Evolutionary conservation across 2,329 filamentous ascomycete genomes (phyloP).

Genomic region (Botrytis hyacinthi): DNA sequence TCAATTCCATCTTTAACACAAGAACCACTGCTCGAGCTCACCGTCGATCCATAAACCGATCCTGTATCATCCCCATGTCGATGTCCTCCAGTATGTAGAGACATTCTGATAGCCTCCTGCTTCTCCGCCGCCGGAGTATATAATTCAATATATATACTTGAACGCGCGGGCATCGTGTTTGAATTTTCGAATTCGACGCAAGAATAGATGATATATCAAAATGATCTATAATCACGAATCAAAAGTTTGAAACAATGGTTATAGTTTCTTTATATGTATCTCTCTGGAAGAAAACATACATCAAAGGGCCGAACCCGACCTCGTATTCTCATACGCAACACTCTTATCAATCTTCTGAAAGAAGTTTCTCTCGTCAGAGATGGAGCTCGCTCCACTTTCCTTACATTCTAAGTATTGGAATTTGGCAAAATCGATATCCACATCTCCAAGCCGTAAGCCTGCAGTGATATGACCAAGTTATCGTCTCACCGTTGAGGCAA

Average conservation of each 20-base stretch:
- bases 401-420: slow-evolving; percentile 5
- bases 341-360: background rate
- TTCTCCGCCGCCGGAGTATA: slow-evolving; percentile 19
- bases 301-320: background rate
- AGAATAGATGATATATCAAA: background rate
- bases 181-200: background rate
- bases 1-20: background rate
- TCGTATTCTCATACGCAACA: background rate
- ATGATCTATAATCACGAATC: background rate
- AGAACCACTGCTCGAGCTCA: background rate
- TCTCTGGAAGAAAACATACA: background rate
- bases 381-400: background rate
- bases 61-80: background rate
- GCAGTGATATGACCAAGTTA: slow-evolving; percentile 11
- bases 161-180: slow-evolving; percentile 15
- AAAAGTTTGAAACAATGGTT: background rate
- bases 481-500: slow-evolving; percentile 2
- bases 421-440: background rate
- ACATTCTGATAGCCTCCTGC: slow-evolving; percentile 15
- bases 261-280: slow-evolving; percentile 7
- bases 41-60: background rate
- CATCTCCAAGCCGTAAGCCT: slow-evolving; percentile 14
- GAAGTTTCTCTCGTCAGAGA: slow-evolving; percentile 16
- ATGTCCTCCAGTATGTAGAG: slow-evolving; percentile 15
- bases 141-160: slow-evolving; percentile 17